phyloP scores from a whole-genome alignment of 352 stramenopile species.

The Pythium chondricola region DNA sequence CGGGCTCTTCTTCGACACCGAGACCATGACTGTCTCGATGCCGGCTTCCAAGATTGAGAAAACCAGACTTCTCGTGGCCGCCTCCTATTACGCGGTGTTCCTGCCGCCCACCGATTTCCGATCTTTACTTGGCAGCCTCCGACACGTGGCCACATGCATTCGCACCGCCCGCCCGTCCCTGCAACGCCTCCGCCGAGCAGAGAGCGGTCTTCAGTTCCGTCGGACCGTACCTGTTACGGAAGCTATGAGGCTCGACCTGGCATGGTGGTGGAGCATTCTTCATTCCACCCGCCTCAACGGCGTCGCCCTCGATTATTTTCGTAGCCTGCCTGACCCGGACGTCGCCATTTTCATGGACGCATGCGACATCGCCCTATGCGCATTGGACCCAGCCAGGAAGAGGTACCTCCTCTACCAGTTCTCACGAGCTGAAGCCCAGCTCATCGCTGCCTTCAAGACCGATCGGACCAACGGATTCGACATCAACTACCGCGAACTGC shows the following conservation, averaged over 20 bases:
- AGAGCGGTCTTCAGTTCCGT: background rate
- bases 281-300: conserved; percentile 11
- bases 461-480: no score
- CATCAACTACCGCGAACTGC: no score
- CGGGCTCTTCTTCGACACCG: background rate
- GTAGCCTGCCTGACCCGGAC: background rate
- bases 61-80: background rate
- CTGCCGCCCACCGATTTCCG: conserved; percentile 2
- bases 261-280: conserved; percentile 14
- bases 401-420: no score
- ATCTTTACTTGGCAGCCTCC: conserved; percentile 9
- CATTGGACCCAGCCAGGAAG: background rate
- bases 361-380: conserved; percentile 11
- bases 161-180: conserved; percentile 4
- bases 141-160: conserved; percentile 20
- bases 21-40: background rate
- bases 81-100: no score
- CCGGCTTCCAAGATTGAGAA: background rate
- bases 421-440: no score
- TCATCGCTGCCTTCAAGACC: no score
- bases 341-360: conserved; percentile 15
- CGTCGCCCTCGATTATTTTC: conserved; percentile 6
- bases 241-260: conserved; percentile 9
- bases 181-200: conserved; percentile 2
- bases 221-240: background rate